Conservation (phyloP, 345 rosid genomes). For the Rhizophora mangle region DNA sequence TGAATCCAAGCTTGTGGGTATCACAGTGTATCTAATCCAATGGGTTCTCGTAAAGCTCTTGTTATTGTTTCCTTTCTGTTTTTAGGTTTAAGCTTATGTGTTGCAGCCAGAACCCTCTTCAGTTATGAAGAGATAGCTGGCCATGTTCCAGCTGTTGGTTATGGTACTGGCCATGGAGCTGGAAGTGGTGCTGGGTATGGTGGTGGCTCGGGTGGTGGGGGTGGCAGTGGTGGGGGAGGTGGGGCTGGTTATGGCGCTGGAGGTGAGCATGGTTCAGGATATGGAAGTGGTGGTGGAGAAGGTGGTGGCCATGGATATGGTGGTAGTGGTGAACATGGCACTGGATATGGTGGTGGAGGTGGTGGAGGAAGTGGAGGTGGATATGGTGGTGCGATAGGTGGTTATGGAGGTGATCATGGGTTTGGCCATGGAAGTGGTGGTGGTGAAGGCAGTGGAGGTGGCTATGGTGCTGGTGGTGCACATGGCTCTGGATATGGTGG, state of each 20-base stretch:
- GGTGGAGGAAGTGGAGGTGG: conserved; percentile 17
- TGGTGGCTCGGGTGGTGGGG: background rate
- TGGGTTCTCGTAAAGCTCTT: background rate
- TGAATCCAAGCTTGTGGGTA: background rate
- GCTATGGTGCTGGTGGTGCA: conserved; percentile 10
- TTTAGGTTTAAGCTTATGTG: background rate
- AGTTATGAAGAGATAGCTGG: background rate
- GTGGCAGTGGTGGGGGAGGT: conserved; percentile 6
- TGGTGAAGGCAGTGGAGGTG: conserved; percentile 2
- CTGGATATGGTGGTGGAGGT: conserved; percentile 1
- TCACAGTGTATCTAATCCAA: background rate
- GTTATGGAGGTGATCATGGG: background rate
- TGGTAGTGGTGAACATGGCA: conserved; percentile 10
- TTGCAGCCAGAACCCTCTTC: background rate
- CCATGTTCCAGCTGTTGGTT: background rate
- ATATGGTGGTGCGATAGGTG: conserved; percentile 14
- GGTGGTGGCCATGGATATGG: conserved; percentile 10
- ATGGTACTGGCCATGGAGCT: background rate
- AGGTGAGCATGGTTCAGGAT: conserved; percentile 5
- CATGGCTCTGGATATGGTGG: conserved; percentile 18
- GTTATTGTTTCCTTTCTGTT: background rate
- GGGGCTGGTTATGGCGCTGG: conserved; percentile 11
- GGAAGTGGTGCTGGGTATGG: conserved; percentile 4
- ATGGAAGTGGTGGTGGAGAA: conserved; percentile 9
- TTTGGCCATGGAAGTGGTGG: conserved; percentile 12